Base-by-base conservation (phyloP, 345 rosid genomes). In the Euphorbia peplus region DNA sequence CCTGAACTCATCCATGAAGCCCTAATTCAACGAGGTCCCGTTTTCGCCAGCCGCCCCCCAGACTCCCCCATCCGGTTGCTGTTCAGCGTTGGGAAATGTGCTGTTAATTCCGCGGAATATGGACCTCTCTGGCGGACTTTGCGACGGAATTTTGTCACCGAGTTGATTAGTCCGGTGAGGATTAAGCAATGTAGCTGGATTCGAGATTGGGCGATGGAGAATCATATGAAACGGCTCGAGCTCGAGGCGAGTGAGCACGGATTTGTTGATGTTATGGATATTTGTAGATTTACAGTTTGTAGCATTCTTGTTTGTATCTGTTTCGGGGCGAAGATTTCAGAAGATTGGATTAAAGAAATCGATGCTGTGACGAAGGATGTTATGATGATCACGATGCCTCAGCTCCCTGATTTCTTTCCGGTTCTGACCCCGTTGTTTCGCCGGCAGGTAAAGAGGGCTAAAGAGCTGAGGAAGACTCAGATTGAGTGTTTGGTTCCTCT, bases 1-100 rank as follows among this genome's bases (percentile, higher is more conserved):
- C 78, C 91, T 1, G 87, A 79, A 50, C 91, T 91, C 57, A 95
- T 95, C 76, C 99, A 95, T 58, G 96, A 93, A 78, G 99, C 95
- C 32, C 76, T 93, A 11, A 83, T 93, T 57, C 86, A 83, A 63
- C 79, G 86, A 5, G 97, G 97, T 0, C 70, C 96, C 0, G 67
- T 75, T 1, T 89, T 93, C 56, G 96, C 93, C 15, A 85, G 87
- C 53, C 77, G 99, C 10, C 99, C 99, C 0, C 82, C 89, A 0
- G 97, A 93, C 73, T 93, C 96, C 0, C 96, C 95, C 0, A 90
- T 91, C 78, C 85, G 96, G 12, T 80, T 87, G 12, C 67, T 93
- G 52, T 93, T 93, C 82, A 91, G 97, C 9, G 85, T 93, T 19
- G 95, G 96, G 15, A 93, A 91, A 62, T 91, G 96, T 58, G 95